These are phyloP conservation scores for Sambucus nigra DNA, from an alignment of 129 eudicot species.

Conservation along the genomic window DNA sequence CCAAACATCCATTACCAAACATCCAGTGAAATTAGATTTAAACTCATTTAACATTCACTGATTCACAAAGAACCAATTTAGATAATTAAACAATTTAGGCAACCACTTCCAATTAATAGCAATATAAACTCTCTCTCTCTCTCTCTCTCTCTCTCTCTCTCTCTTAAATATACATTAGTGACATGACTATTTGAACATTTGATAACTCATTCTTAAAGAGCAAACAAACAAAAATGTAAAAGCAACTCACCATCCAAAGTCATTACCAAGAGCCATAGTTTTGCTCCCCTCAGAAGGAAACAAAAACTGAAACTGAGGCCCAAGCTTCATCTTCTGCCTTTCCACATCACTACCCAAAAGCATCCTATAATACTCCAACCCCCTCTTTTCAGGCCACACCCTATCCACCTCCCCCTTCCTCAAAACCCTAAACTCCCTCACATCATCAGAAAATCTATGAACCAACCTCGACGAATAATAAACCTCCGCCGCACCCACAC, in stretches of 20 bases:
- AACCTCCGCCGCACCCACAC: constrained; percentile 13
- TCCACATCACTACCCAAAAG: constrained; percentile 45
- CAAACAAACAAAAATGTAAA: background rate
- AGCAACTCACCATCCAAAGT: constrained; percentile 67
- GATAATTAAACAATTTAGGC: no score
- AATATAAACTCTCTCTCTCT: no score
- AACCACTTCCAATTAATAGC: no score
- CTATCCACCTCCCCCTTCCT: constrained; percentile 1
- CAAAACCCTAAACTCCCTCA: constrained; percentile 41
- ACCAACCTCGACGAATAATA: constrained; percentile 52
- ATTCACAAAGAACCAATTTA: no score
- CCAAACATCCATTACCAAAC: no score
- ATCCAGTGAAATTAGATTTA: no score
- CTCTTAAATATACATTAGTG: no score
- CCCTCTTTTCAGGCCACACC: constrained; percentile 43
- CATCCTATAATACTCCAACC: constrained; percentile 43
- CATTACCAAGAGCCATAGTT: constrained; percentile 68
- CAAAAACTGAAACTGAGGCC: constrained; percentile 38
- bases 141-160: no score
- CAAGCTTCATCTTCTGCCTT: constrained; percentile 67
- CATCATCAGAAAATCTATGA: constrained; percentile 60
- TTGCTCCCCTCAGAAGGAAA: constrained; percentile 69
- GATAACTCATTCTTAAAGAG: background rate
- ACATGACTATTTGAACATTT: background rate
- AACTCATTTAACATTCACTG: no score